Conservation (phyloP, 768 basidiomycete species). For the Mycena sanguinolenta region DNA sequence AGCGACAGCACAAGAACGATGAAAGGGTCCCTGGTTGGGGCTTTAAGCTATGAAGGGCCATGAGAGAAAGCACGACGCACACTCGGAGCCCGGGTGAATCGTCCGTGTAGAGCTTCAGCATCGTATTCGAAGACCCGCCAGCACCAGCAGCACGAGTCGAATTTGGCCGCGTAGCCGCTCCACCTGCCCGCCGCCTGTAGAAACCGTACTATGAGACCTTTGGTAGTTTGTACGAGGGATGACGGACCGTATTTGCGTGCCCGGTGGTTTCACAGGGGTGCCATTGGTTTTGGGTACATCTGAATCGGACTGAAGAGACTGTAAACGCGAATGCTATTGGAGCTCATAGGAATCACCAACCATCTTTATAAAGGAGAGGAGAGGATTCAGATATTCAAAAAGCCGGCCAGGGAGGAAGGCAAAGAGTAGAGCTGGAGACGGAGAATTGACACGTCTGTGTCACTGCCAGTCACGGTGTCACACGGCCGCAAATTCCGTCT, state of each 20-base stretch:
- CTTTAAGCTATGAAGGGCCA: background rate
- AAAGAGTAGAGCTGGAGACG: background rate
- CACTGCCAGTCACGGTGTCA: slow-evolving; percentile 13
- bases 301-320: slow-evolving; percentile 77
- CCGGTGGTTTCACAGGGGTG: slow-evolving; percentile 76
- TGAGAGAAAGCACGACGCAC: slow-evolving; percentile 64
- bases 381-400: slow-evolving; percentile 27
- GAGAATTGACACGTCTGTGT: slow-evolving; percentile 31
- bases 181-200: slow-evolving; percentile 60
- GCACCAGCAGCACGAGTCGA: slow-evolving; percentile 93
- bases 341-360: slow-evolving; percentile 35
- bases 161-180: slow-evolving; percentile 80
- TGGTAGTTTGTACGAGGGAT: slow-evolving; percentile 1
- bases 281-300: slow-evolving; percentile 68
- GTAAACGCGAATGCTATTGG: background rate
- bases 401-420: slow-evolving; percentile 25
- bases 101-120: slow-evolving; percentile 99
- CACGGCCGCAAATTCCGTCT: background rate
- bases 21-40: slow-evolving; percentile 84
- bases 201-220: background rate
- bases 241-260: slow-evolving; percentile 84
- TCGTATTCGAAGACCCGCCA: slow-evolving; percentile 96
- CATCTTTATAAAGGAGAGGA: slow-evolving; percentile 48
- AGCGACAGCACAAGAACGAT: slow-evolving; percentile 96
- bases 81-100: slow-evolving; percentile 97